Evolutionary conservation across 2,329 filamentous ascomycete genomes (phyloP), one percentile per base, ranked within the genome.

Genomic region (Pseudogymnoascus sp.): DNA sequence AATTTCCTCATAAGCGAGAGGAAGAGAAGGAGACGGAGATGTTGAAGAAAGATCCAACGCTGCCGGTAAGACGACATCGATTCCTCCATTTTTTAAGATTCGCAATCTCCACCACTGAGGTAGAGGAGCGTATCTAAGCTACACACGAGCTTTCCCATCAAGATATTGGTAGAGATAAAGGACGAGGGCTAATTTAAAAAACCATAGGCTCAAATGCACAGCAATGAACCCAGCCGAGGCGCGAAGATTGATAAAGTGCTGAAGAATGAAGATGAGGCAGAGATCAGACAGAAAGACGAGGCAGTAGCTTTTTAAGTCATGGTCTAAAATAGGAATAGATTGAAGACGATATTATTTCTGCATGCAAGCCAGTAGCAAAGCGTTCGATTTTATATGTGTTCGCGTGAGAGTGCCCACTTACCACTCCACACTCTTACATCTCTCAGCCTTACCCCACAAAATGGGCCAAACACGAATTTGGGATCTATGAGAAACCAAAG

Each of bases 221-320:
- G 88, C 65, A 91, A 91, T 73, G 81, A 91, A 76, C 89, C 88
- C 1, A 88, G 85, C 18, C 84, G 79, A 71, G 88, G 89, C 16
- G 89, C 88, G 23, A 83, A 88, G 79, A 81, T 91, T 64, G 89
- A 92, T 73, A 83, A 88, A 64, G 73, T 89, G 75, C 68, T 92
- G 57, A 78, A 83, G 71, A 82, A 83, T 4, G 88, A 91, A 70
- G 89, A 92, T 65, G 83, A 89, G 71, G 83, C 81, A 68, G 76
- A 81, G 62, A 71, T 91, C 66, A 81, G 80, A 73, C 90, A 89
- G 80, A 83, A 84, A 66, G 74, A 70, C 2, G 2, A 34, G n/a
- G n/a, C 10, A 18, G 51, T 57, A 21, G 51, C 4, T 4, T 57
- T 11, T 11, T 57, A 34, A 34, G n/a, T 31, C 4, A 57, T 29